Evolutionary conservation across 2,329 filamentous ascomycete species (phyloP), one percentile per base, ranked within the genome.

Genomic region (Graphiopsis chlorocephala): DNA sequence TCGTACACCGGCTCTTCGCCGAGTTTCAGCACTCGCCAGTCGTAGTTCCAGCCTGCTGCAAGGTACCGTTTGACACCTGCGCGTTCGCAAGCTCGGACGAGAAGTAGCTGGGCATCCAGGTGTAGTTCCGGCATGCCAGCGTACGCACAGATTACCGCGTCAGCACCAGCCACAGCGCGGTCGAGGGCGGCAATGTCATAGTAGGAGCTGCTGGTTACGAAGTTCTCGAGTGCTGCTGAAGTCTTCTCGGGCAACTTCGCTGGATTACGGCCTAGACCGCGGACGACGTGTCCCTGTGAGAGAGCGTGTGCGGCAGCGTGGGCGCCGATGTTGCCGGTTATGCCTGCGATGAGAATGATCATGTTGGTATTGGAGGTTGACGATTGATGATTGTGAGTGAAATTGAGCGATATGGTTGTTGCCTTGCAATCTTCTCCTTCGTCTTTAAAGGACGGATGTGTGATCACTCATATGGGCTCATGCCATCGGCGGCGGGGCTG

Each of bases 201-300:
- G 29, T 64, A 61, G 25, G 59, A 52, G 17, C 42, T 56, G n/a
- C 57, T 64, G 26, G 60, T 35, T 12, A 67, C 55, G 56, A 67
- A 67, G 33, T 29, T 47, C 31, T 67, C 66, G 23, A 67, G 59
- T 1, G 33, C 31, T 10, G 20, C 23, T n/a, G 20, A 15, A 15
- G 62, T 48, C 20, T 64, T 38, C 6, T 17, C 31, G 23, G 66
- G 89, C 53, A 90, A 72, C n/a, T 66, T 68, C 2, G 25, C 14
- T 20, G 78, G 76, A 89, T 73, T 86, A 85, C 0, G 84, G 85
- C 69, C 65, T 29, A 64, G 59, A 59, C 56, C 65, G 15, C 64
- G 61, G 52, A 66, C 61, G 42, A 8, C 31, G 38, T 81, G 80
- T 65, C 75, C 72, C 29, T 77, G 58, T 74, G 23, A 77, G 68